These are phyloP conservation scores for Leavenworthia alabamica DNA, from an alignment of 345 rosid species.

Conservation along the genomic window DNA sequence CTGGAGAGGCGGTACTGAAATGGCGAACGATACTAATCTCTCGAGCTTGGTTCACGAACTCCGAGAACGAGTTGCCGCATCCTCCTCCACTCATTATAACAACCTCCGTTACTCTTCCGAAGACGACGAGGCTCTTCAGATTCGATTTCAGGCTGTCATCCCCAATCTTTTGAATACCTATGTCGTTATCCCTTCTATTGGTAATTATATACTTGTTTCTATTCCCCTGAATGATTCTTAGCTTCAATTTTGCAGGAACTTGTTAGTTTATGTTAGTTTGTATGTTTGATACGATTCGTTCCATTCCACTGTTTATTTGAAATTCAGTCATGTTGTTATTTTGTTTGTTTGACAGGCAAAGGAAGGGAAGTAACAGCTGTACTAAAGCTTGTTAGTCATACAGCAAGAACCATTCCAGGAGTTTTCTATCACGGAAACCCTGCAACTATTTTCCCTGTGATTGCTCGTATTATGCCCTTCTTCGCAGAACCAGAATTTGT, in stretches of 20 bases:
- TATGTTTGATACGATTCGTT: neutral
- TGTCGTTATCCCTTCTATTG: conserved; percentile 73
- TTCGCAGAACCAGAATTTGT: conserved; percentile 70
- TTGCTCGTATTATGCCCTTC: conserved; percentile 73
- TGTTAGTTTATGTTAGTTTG: conserved; percentile 4
- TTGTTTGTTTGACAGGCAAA: conserved; percentile 42
- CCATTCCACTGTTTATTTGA: no score
- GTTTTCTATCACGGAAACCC: conserved; percentile 84
- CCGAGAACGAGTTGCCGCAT: conserved; percentile 70
- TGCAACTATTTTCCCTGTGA: conserved; percentile 57
- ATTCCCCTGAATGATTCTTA: neutral
- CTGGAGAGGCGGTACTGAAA: conserved; percentile 3
- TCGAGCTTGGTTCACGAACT: conserved; percentile 81
- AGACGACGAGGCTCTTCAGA: conserved; percentile 55
- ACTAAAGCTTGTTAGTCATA: conserved; percentile 69
- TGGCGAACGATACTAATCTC: conserved; percentile 35
- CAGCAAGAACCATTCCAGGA: conserved; percentile 69
- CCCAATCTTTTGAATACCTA: conserved; percentile 68
- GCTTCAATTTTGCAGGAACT: neutral
- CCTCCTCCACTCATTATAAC: conserved; percentile 50
- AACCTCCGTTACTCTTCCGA: conserved; percentile 22
- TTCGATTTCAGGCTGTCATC: conserved; percentile 66
- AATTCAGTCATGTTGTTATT: no score
- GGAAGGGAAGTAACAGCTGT: conserved; percentile 79
- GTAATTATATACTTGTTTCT: conserved; percentile 35